These are phyloP conservation scores for Globisporangium abappressorium DNA, from an alignment of 352 stramenopile species.

Conservation along the genomic window DNA sequence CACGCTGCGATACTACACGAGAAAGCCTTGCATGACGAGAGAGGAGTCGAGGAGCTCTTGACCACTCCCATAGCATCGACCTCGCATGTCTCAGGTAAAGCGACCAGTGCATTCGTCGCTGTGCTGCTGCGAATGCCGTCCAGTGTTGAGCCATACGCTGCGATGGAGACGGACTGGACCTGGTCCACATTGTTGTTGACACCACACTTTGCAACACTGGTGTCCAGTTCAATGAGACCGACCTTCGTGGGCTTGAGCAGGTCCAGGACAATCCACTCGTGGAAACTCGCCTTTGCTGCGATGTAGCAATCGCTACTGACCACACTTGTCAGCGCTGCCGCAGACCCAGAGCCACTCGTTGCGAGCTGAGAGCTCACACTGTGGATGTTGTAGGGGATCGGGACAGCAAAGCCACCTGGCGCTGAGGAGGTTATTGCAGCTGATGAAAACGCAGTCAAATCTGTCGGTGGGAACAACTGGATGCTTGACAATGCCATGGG, in stretches of 20 bases:
- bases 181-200: constrained; percentile 20
- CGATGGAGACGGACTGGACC: constrained; percentile 41
- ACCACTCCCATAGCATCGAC: constrained; percentile 22
- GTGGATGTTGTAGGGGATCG: constrained; percentile 58
- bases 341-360: constrained; percentile 34
- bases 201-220: constrained; percentile 37
- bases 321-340: constrained; percentile 26
- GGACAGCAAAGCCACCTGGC: constrained; percentile 17
- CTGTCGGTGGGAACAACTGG: constrained; percentile 45
- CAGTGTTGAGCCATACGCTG: constrained; percentile 34
- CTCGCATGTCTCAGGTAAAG: constrained; percentile 18
- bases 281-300: constrained; percentile 30
- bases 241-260: constrained; percentile 36
- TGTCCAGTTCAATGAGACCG: constrained; percentile 53
- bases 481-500: constrained; percentile 43
- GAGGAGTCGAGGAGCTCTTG: neutral
- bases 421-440: constrained; percentile 11
- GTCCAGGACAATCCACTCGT: constrained; percentile 72
- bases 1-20: constrained; percentile 33
- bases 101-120: constrained; percentile 15
- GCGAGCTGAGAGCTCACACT: constrained; percentile 58
- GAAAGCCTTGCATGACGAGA: constrained; percentile 23
- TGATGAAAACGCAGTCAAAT: constrained; percentile 14
- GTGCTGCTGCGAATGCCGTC: constrained; percentile 26
- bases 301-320: constrained; percentile 41